phyloP scores from a whole-genome alignment of 805 yeast species.

The Cyberlindnera xishuangbannaensis region DNA sequence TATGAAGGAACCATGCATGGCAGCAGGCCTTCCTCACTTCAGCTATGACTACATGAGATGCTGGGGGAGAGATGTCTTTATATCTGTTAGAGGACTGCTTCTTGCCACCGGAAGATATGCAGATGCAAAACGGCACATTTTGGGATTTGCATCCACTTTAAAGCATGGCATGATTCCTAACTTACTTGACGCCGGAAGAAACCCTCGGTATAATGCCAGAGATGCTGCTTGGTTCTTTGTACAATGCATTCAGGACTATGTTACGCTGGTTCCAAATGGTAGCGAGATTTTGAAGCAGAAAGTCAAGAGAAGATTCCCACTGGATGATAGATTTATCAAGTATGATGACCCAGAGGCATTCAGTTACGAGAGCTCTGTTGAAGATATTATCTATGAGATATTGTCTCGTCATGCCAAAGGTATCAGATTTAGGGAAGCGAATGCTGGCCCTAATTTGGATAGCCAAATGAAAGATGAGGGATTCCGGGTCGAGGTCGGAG shows the following conservation, averaged over 20 bases:
- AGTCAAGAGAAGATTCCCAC: slow-evolving; percentile 81
- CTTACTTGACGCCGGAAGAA: slow-evolving; percentile 83
- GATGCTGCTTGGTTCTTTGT: slow-evolving; percentile 96
- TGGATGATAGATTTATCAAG: slow-evolving; percentile 74
- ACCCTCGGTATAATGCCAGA: slow-evolving; percentile 92
- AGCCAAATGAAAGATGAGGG: slow-evolving; percentile 92
- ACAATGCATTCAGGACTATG: slow-evolving; percentile 84
- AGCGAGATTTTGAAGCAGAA: slow-evolving; percentile 56
- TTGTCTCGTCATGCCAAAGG: slow-evolving; percentile 86
- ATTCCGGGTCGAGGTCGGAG: slow-evolving; percentile 71
- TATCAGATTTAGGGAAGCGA: slow-evolving; percentile 84
- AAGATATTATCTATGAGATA: slow-evolving; percentile 78
- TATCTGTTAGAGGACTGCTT: slow-evolving; percentile 76
- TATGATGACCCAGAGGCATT: slow-evolving; percentile 72
- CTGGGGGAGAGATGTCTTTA: slow-evolving; percentile 97
- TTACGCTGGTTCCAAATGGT: slow-evolving; percentile 64
- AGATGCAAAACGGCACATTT: slow-evolving; percentile 74
- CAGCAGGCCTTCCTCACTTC: slow-evolving; percentile 96
- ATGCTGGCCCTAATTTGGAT: slow-evolving; percentile 86
- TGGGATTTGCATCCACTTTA: slow-evolving; percentile 83
- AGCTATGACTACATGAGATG: slow-evolving; percentile 89
- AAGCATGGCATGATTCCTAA: slow-evolving; percentile 96
- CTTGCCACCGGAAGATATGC: slow-evolving; percentile 72
- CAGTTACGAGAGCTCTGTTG: slow-evolving; percentile 58
- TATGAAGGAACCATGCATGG: slow-evolving; percentile 63